phyloP scores from a whole-genome alignment of 768 basidiomycete genomes.

The Collybia mongolica region DNA sequence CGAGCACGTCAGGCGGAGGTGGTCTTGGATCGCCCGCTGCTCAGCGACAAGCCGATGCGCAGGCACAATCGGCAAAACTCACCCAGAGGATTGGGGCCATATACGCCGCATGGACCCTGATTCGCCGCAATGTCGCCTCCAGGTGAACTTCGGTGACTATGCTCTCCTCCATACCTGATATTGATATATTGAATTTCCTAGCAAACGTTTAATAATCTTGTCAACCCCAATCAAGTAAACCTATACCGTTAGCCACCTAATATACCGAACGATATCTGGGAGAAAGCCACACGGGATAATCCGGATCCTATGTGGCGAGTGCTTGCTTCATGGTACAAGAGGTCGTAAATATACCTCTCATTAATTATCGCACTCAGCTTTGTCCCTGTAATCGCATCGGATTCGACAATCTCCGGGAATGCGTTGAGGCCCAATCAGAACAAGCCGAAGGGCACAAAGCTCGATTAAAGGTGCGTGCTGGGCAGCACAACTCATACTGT shows the following conservation, averaged over 20 bases:
- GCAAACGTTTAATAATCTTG: conserved; percentile 85
- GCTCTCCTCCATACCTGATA: background rate
- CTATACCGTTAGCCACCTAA: conserved; percentile 73
- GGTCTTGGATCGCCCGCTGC: conserved; percentile 29
- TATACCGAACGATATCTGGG: conserved; percentile 75
- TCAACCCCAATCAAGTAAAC: conserved; percentile 64
- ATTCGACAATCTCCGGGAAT: conserved; percentile 77
- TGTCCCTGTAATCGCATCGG: conserved; percentile 81
- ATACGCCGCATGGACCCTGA: conserved; percentile 66
- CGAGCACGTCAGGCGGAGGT: conserved; percentile 33
- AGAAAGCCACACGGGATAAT: conserved; percentile 77
- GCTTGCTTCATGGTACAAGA: background rate
- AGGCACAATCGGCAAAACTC: conserved; percentile 53
- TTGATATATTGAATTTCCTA: conserved; percentile 22
- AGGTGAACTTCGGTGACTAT: conserved; percentile 50
- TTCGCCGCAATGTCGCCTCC: conserved; percentile 74
- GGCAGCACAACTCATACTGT: background rate
- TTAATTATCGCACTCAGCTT: conserved; percentile 40
- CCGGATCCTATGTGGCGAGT: conserved; percentile 77
- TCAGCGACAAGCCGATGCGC: conserved; percentile 57
- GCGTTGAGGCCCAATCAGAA: conserved; percentile 72
- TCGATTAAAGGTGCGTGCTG: conserved; percentile 54
- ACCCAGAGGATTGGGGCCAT: conserved; percentile 62
- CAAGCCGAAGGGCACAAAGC: conserved; percentile 69
- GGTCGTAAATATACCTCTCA: conserved; percentile 1